A percentile compares a stretch with the other conserved stretches of the same genome.
Conservation (phyloP, 2,329 filamentous ascomycete species). For the Pseudogymnoascus sp. region DNA sequence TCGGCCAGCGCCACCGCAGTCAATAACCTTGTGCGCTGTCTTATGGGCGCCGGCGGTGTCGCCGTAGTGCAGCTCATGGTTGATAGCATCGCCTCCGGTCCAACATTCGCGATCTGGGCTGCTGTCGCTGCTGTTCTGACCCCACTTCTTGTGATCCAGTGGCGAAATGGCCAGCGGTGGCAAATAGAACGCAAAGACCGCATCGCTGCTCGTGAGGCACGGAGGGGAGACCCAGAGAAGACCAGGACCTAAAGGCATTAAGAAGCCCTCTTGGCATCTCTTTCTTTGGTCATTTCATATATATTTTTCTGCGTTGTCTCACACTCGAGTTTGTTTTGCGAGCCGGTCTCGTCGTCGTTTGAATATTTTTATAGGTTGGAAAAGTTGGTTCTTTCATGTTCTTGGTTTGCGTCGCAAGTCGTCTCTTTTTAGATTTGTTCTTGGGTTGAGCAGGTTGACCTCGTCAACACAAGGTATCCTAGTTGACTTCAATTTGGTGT, state of each 20-base stretch:
- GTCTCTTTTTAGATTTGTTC: not conserved
- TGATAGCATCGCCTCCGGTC: constrained; percentile 25
- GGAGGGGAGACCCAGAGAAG: not conserved
- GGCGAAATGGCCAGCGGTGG: not conserved
- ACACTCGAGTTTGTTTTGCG: not conserved
- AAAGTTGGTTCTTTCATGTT: not conserved
- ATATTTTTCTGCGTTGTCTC: not conserved
- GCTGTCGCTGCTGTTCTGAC: constrained; percentile 14
- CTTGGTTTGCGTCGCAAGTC: not conserved
- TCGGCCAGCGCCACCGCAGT: constrained; percentile 32
- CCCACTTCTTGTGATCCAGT: not conserved
- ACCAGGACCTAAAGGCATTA: not conserved
- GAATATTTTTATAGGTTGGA: not conserved
- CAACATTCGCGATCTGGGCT: constrained; percentile 23
- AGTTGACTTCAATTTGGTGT: not conserved
- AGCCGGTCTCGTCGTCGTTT: not conserved
- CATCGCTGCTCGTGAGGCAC: not conserved
- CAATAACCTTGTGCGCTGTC: constrained; percentile 33
- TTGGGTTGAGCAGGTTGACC: not conserved
- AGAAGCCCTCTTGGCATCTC: not conserved
- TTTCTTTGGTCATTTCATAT: not conserved
- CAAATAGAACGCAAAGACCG: not conserved
- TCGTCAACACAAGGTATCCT: not conserved
- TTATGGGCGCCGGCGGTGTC: constrained; percentile 31
- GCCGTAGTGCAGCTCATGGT: constrained; percentile 26